phyloP scores from a whole-genome alignment of 1,139 yeast species.

The Nakaseomyces glabratus region DNA sequence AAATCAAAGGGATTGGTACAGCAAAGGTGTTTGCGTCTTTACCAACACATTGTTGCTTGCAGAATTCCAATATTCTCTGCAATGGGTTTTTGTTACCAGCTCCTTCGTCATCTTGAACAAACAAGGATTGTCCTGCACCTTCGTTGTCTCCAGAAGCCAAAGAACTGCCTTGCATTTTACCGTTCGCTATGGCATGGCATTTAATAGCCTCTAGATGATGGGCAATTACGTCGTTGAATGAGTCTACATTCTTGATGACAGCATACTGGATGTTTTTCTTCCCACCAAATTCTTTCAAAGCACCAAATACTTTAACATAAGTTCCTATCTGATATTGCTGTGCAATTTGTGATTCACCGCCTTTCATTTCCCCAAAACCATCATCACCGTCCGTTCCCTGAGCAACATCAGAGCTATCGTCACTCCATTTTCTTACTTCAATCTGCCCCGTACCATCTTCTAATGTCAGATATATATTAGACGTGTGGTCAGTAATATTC shows the following conservation, averaged over 20 bases:
- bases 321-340: conserved; percentile 35
- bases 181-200: conserved; percentile 42
- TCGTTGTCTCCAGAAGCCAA: conserved; percentile 10
- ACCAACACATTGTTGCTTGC: conserved; percentile 35
- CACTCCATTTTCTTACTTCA: conserved; percentile 64
- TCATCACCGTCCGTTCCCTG: conserved; percentile 29
- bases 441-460: conserved; percentile 84
- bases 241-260: conserved; percentile 49
- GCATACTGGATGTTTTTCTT: conserved; percentile 60
- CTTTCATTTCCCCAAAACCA: conserved; percentile 18
- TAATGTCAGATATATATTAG: conserved; percentile 45
- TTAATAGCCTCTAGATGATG: conserved; percentile 69
- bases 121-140: conserved; percentile 34
- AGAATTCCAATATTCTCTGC: conserved; percentile 43
- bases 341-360: conserved; percentile 28
- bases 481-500: conserved; percentile 46
- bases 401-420: conserved; percentile 37
- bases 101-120: conserved; percentile 38
- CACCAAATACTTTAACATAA: conserved; percentile 66
- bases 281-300: conserved; percentile 60
- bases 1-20: conserved; percentile 54
- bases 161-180: conserved; percentile 19
- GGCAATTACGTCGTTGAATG: conserved; percentile 66
- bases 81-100: conserved; percentile 30
- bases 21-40: conserved; percentile 61